These are phyloP conservation scores for Fraxinus baroniana DNA, from an alignment of 305 asterid genomes.

Conservation along the genomic window DNA sequence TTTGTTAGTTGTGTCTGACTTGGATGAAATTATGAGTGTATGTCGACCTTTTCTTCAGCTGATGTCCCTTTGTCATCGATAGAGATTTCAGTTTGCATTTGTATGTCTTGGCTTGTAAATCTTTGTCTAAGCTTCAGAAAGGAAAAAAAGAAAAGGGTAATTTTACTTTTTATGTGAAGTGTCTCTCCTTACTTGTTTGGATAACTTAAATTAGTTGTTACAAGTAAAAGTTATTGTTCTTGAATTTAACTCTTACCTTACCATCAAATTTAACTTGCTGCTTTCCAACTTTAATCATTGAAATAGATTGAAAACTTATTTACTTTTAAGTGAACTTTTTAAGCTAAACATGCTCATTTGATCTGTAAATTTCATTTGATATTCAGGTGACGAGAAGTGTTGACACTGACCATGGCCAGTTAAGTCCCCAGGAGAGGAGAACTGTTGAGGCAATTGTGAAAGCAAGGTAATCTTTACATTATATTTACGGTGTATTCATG, in stretches of 20 bases:
- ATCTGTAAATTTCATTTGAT: slow-evolving; percentile 7
- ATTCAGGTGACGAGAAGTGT: slow-evolving; percentile 87
- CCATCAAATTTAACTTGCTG: not conserved
- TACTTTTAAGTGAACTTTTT: not conserved
- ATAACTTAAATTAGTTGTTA: not conserved
- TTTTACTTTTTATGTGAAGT: not conserved
- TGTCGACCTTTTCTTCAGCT: no score
- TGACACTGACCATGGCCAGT: slow-evolving; percentile 70
- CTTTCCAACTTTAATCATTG: not conserved
- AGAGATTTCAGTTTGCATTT: no score
- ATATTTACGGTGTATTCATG: not conserved
- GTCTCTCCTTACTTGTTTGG: not conserved
- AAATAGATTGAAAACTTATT: not conserved
- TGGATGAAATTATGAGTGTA: no score
- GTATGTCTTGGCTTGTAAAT: no score
- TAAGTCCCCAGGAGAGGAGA: slow-evolving; percentile 87
- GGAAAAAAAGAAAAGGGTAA: not conserved
- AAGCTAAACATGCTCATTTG: not conserved
- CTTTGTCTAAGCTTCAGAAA: not conserved
- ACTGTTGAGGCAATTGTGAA: slow-evolving; percentile 95
- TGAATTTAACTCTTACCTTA: not conserved
- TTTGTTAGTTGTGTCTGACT: no score
- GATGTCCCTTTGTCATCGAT: slow-evolving; percentile 24
- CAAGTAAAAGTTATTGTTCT: not conserved
- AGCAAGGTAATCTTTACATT: slow-evolving; percentile 65